Conservation (phyloP, 2,329 filamentous ascomycete genomes). For the Fusarium longipes region DNA sequence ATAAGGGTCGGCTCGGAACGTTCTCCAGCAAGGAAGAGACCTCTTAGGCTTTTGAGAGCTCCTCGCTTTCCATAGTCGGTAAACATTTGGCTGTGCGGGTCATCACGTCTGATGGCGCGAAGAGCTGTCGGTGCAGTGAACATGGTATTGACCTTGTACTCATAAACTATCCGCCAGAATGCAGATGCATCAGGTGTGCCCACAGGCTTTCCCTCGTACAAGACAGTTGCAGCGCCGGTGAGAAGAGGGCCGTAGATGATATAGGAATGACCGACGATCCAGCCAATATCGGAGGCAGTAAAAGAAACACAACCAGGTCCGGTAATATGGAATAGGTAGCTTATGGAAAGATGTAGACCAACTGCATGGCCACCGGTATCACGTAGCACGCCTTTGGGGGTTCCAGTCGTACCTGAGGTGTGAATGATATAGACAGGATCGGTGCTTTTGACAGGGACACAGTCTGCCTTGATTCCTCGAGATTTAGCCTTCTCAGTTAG, state of each 20-base stretch:
- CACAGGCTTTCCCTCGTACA: constrained; percentile 95
- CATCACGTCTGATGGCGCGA: constrained; percentile 86
- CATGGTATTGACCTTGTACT: constrained; percentile 84
- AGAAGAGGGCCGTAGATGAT: constrained; percentile 91
- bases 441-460: constrained; percentile 80
- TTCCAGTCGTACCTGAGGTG: constrained; percentile 84
- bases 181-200: constrained; percentile 88
- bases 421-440: constrained; percentile 93
- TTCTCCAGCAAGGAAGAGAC: constrained; percentile 88
- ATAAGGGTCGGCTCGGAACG: constrained; percentile 89
- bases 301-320: constrained; percentile 82
- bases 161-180: constrained; percentile 88
- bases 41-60: constrained; percentile 77
- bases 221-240: constrained; percentile 83
- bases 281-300: constrained; percentile 88
- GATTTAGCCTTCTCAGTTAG: constrained; percentile 77
- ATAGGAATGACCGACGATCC: constrained; percentile 78
- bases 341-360: constrained; percentile 82
- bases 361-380: constrained; percentile 90
- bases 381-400: constrained; percentile 84
- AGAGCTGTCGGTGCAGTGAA: constrained; percentile 91
- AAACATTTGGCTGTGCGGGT: constrained; percentile 78
- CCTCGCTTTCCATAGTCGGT: constrained; percentile 71
- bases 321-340: constrained; percentile 83
- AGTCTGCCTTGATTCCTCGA: constrained; percentile 74